Conservation (phyloP, 192 early-diverging fungal species). For the Haplosporangium gracile region DNA sequence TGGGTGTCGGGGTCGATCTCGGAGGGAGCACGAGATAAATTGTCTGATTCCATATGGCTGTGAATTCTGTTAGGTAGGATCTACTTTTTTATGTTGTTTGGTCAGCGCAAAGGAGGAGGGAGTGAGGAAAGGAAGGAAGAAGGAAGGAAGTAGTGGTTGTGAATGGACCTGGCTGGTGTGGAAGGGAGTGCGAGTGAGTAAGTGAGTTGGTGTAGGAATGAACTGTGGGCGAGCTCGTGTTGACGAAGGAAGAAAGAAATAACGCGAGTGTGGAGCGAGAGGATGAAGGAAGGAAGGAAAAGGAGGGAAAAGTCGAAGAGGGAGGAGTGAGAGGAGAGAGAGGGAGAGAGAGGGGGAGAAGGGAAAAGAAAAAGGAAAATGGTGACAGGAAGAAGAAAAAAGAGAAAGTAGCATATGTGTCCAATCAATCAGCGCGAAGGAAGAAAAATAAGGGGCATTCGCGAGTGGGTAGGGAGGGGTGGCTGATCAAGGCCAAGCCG, state of each 20-base stretch:
- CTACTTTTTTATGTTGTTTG: too few species aligned
- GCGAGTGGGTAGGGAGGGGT: too few species aligned
- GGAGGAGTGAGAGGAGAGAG: neutral
- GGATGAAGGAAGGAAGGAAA: neutral
- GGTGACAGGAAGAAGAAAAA: neutral
- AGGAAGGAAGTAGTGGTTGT: neutral
- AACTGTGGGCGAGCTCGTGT: neutral
- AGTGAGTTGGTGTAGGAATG: neutral
- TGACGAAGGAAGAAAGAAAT: neutral
- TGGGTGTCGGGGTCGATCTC: neutral
- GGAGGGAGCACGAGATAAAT: neutral
- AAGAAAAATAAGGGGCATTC: too few species aligned
- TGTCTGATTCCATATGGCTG: neutral
- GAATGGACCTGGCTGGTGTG: too few species aligned
- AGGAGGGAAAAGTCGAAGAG: neutral
- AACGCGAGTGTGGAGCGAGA: neutral
- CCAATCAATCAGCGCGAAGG: too few species aligned
- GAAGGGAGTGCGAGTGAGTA: neutral
- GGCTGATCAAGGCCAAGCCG: too few species aligned
- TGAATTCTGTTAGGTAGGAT: neutral
- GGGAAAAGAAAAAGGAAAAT: neutral
- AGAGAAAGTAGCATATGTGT: neutral
- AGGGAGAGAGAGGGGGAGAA: neutral
- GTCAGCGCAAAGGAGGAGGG: neutral
- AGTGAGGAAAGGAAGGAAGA: neutral